Percentiles rank a stretch among this genome's conserved stretches.
These are phyloP conservation scores for Pseudotsuga menziesii DNA, from an alignment of 75 land plant species.

Conservation along the genomic window DNA sequence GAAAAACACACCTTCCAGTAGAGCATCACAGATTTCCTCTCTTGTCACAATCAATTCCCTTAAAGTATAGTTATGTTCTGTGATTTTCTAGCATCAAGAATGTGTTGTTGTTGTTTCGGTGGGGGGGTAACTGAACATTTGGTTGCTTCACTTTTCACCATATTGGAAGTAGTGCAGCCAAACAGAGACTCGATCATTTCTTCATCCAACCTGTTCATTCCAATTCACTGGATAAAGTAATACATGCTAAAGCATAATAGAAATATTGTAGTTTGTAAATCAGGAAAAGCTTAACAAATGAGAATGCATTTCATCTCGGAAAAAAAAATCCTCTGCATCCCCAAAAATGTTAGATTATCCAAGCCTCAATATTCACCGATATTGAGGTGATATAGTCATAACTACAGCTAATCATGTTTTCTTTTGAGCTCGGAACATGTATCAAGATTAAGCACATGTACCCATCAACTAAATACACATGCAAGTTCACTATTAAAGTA, in stretches of 20 bases:
- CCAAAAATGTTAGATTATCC: no score
- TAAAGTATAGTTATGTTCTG: conserved; percentile 86
- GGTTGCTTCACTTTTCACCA: conserved; percentile 34
- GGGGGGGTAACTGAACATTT: conserved; percentile 45
- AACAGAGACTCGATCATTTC: conserved; percentile 78
- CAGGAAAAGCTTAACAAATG: background rate
- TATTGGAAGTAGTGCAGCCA: conserved; percentile 39
- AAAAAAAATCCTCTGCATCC: background rate
- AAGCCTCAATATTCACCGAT: no score
- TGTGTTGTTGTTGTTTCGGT: conserved; percentile 30
- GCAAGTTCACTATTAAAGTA: no score
- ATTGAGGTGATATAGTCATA: no score
- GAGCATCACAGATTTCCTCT: conserved; percentile 86
- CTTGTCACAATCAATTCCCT: conserved; percentile 66
- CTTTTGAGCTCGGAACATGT: no score
- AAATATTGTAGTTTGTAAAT: background rate
- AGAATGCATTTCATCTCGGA: background rate
- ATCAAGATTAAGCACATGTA: no score
- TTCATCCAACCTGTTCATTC: conserved; percentile 66
- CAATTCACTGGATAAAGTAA: background rate
- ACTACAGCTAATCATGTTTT: no score
- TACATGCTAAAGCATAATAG: conserved; percentile 4
- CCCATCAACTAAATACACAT: no score
- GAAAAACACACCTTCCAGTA: conserved; percentile 59
- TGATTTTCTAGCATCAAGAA: conserved; percentile 82